These are phyloP conservation scores for Uronychia setigera DNA, from an alignment of 73 alveolate genomes.

Conservation along the genomic window DNA sequence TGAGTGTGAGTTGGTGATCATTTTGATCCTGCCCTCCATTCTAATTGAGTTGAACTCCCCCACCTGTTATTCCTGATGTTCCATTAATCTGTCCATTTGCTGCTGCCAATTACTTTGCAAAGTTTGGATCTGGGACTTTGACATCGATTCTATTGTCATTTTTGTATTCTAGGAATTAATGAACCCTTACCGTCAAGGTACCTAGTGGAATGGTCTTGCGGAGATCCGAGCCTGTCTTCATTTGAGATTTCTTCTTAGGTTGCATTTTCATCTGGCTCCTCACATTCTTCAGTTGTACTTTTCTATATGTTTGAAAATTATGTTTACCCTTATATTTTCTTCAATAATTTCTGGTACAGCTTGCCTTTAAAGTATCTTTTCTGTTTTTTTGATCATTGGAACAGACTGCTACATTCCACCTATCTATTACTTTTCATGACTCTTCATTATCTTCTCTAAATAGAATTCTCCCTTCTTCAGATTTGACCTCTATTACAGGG, in stretches of 20 bases:
- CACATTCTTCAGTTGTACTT: not conserved
- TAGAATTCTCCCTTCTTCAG: not conserved
- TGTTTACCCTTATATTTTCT: not conserved
- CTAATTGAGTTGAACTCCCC: no score
- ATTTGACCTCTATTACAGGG: not conserved
- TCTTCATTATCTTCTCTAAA: not conserved
- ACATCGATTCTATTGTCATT: not conserved
- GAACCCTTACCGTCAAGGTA: not conserved
- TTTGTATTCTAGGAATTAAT: not conserved
- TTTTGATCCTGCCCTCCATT: no score
- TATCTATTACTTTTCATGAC: not conserved
- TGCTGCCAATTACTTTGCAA: not conserved
- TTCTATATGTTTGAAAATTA: not conserved
- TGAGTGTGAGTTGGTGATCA: no score
- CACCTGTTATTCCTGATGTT: no score
- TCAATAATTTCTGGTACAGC: not conserved
- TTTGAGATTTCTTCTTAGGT: not conserved
- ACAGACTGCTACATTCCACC: not conserved
- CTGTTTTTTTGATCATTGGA: not conserved
- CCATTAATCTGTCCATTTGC: no score
- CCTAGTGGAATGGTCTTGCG: not conserved
- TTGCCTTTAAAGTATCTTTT: not conserved
- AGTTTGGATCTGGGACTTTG: not conserved
- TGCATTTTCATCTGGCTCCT: not conserved
- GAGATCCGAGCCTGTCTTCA: not conserved